Evolutionary conservation across 1,139 yeast species (phyloP), one percentile per base, ranked within the genome.

Genomic region (Candida mesenterica): DNA sequence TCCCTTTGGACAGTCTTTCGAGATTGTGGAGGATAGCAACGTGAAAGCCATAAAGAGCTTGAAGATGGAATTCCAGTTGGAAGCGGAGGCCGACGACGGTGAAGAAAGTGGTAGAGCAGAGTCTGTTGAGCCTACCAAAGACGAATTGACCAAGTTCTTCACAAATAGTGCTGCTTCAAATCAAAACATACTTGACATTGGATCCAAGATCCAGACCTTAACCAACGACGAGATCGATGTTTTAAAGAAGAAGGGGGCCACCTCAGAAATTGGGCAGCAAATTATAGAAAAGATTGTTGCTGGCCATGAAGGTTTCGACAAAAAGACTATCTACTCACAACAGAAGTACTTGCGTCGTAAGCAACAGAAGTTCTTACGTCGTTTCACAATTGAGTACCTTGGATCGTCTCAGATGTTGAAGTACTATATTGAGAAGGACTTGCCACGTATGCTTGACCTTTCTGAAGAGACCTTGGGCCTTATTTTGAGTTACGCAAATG

Each of bases 301-400:
- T 39, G 80, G 90, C 12, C 97, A 94, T 61, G 84, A 73, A 29
- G 86, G 88, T 9, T 92, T 92, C 55, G 89, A 86, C 49, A 83
- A 87, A 55, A 92, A 92, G 61, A 92, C 98, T 4, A 68, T 82
- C 17, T 88, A 76, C 53, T 87, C 97, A 3, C 96, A 92, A 57
- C 96, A 87, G 49, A 92, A 92, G 61, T 92, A 92, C 57, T 64
- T 90, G 48, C 83, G 84, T 49, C 77, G 98, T 49, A 92, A 92
- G 61, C 95, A 88, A 59, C 90, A 84, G 55, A 94, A 94, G 65
- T 92, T 87, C 55, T 72, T 87, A 43, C 78, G 95, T 53, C 73
- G 89, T 48, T 92, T 92, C 61, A 83, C 90, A 1, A 80, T 94
- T 15, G 87, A 86, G 42, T 79, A 82, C 44, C 65, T 92, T 36